Evolutionary conservation across 495 filamentous ascomycete species (phyloP).

Genomic region (Jackrogersella minutella): DNA sequence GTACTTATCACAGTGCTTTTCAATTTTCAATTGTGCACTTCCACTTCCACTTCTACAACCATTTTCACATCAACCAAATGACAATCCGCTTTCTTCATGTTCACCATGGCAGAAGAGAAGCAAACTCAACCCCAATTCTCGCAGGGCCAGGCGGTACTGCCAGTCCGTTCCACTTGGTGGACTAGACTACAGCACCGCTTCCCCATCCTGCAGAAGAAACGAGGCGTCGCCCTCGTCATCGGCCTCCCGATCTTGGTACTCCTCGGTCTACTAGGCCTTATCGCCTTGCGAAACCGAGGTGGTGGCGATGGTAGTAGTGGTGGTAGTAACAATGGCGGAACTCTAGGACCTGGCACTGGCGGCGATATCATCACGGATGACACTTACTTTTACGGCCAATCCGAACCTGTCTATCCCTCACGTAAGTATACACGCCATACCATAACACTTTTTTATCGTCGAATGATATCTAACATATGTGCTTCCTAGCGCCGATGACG

Average conservation of each 20-base stretch:
- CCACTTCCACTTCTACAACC: too few species aligned
- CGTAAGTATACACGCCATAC: slow-evolving; percentile 72
- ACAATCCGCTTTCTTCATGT: neutral
- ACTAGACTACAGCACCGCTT: slow-evolving; percentile 48
- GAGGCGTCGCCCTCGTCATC: slow-evolving; percentile 47
- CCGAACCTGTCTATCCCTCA: slow-evolving; percentile 84
- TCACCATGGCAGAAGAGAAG: slow-evolving; percentile 27
- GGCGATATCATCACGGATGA: slow-evolving; percentile 52
- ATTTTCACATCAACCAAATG: slow-evolving; percentile 18
- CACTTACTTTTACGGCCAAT: slow-evolving; percentile 61
- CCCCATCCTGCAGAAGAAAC: slow-evolving; percentile 50
- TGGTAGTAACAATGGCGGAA: neutral
- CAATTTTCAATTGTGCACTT: too few species aligned
- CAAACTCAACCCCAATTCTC: slow-evolving; percentile 10
- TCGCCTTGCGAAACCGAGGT: slow-evolving; percentile 37
- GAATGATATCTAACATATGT: slow-evolving; percentile 8
- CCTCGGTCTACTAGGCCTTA: slow-evolving; percentile 37
- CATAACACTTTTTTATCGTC: neutral
- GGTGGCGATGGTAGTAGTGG: neutral
- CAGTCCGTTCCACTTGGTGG: slow-evolving; percentile 40
- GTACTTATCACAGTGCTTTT: too few species aligned
- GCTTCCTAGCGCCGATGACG: slow-evolving; percentile 66
- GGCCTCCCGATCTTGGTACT: slow-evolving; percentile 49
- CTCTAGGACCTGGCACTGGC: slow-evolving; percentile 19
- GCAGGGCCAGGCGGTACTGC: slow-evolving; percentile 24